Evolutionary conservation across 1,139 yeast genomes (phyloP).

Genomic region (Taiozyma sp.): DNA sequence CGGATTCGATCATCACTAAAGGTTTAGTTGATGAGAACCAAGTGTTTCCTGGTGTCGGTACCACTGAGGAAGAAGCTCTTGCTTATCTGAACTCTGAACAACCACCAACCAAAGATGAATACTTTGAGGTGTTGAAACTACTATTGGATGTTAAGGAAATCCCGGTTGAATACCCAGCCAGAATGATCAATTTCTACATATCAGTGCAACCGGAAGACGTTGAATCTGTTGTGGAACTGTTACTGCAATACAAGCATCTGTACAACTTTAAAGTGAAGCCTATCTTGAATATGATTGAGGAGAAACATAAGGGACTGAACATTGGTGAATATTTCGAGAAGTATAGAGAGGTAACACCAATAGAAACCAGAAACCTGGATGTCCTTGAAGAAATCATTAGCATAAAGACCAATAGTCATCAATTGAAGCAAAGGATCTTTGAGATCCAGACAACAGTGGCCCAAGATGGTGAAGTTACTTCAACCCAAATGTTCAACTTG

Average conservation of each 20-base stretch:
- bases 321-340: conserved; percentile 8
- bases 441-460: conserved; percentile 10
- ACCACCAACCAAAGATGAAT: conserved; percentile 12
- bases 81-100: conserved; percentile 12
- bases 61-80: conserved; percentile 14
- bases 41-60: conserved; percentile 15
- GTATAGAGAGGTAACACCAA: conserved; percentile 7
- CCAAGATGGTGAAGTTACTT: conserved; percentile 7
- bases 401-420: conserved; percentile 6
- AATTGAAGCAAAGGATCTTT: conserved; percentile 1
- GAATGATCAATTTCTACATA: conserved; percentile 16
- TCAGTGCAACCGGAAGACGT: conserved; percentile 5
- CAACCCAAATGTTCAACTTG: conserved; percentile 10
- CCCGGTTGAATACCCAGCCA: background rate
- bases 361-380: conserved; percentile 12
- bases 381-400: conserved; percentile 10
- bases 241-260: conserved; percentile 14
- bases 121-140: conserved; percentile 8
- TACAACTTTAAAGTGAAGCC: conserved; percentile 14
- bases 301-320: background rate
- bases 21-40: conserved; percentile 9
- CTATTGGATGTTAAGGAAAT: conserved; percentile 6
- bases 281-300: conserved; percentile 4
- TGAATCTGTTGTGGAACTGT: conserved; percentile 11
- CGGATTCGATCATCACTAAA: conserved; percentile 3